phyloP scores from a whole-genome alignment of 495 filamentous ascomycete genomes.

The Cairneyella variabilis region DNA sequence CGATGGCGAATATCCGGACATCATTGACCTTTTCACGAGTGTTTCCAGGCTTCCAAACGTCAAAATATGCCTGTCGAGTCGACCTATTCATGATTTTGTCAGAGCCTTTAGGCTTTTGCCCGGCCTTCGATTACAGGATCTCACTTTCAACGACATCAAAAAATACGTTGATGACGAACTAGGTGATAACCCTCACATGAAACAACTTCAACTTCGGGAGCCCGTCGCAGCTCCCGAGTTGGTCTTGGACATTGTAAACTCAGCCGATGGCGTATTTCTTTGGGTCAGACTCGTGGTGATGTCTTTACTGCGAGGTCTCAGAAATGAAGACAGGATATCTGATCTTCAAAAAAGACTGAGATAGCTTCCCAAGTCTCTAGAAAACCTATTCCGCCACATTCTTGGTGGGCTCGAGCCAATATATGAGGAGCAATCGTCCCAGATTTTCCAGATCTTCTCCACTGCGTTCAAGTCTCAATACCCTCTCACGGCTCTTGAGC shows the following conservation, averaged over 20 bases:
- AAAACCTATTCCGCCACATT: slow-evolving; percentile 5
- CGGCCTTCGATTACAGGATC: slow-evolving; percentile 4
- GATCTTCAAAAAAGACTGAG: slow-evolving; percentile 3
- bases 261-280: slow-evolving; percentile 10
- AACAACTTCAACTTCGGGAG: neutral
- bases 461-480: neutral
- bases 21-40: neutral
- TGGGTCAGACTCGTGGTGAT: slow-evolving; percentile 9
- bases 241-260: neutral
- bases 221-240: neutral
- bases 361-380: slow-evolving; percentile 1
- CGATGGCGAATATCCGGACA: neutral
- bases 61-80: neutral
- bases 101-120: slow-evolving; percentile 1
- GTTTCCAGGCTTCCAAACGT: neutral
- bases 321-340: neutral
- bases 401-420: neutral
- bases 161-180: slow-evolving; percentile 10
- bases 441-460: slow-evolving; percentile 3
- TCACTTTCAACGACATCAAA: slow-evolving; percentile 6
- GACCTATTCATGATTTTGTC: slow-evolving; percentile 18
- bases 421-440: slow-evolving; percentile 7
- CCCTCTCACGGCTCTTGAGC: neutral
- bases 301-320: slow-evolving; percentile 6
- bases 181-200: neutral